Conservation (phyloP, 2,329 filamentous ascomycete species). For the Colletotrichum shisoi region DNA sequence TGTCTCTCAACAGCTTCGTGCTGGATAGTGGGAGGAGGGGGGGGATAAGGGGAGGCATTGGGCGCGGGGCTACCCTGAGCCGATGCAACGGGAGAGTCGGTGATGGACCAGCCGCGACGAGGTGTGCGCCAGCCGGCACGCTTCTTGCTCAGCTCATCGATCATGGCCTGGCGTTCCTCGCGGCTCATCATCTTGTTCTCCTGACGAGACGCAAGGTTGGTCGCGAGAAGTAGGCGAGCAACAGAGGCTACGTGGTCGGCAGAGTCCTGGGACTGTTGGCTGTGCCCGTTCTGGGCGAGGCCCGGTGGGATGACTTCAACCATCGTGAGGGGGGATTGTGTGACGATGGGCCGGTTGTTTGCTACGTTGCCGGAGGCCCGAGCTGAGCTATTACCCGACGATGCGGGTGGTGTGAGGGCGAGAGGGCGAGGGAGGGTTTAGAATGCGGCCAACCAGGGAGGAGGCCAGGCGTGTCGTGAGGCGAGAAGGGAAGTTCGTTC, state of each 20-base stretch:
- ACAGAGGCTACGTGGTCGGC: constrained; percentile 38
- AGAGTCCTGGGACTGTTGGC: constrained; percentile 34
- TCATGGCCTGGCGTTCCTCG: constrained; percentile 54
- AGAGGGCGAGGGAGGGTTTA: constrained; percentile 12
- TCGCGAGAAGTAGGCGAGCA: constrained; percentile 38
- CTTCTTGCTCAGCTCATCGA: constrained; percentile 51
- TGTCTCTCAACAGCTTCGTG: constrained; percentile 23
- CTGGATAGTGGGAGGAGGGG: constrained; percentile 3
- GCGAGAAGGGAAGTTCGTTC: background rate
- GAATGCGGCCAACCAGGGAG: constrained; percentile 15
- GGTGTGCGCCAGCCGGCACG: constrained; percentile 51
- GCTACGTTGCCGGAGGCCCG: constrained; percentile 15
- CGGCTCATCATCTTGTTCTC: constrained; percentile 46
- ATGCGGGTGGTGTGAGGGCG: constrained; percentile 12
- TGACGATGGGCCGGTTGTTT: constrained; percentile 1
- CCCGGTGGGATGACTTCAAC: constrained; percentile 46
- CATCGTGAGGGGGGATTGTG: constrained; percentile 43
- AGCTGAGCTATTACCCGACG: constrained; percentile 23
- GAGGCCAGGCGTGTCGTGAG: constrained; percentile 16
- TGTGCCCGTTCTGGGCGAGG: constrained; percentile 38
- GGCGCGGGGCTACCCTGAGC: constrained; percentile 36
- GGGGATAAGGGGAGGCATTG: constrained; percentile 15
- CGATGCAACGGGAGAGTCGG: constrained; percentile 50
- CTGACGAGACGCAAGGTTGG: constrained; percentile 38
- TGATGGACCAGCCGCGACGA: constrained; percentile 57